Base-by-base conservation (phyloP, 495 filamentous ascomycete genomes). In the Penicillium crystallinum region DNA sequence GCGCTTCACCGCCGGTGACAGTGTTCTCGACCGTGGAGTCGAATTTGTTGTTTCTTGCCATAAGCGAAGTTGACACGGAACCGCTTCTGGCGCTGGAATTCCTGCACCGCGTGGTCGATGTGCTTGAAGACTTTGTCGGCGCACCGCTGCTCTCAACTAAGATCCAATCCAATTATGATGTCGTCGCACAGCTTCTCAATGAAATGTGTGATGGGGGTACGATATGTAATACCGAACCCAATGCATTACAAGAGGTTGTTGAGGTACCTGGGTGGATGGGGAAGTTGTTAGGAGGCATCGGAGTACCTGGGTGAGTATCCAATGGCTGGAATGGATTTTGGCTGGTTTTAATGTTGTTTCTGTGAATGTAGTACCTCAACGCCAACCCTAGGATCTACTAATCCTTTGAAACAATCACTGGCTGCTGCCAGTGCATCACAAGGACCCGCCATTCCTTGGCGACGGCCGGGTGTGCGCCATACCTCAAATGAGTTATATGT, bases 401-500 rank as follows among this genome's bases (percentile, higher is more conserved):
- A 74, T 50, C 59, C 71, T 15, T 59, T 80, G 36, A 76, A 77
- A 49, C 76, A 76, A 53, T 75, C 71, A 45, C 63, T 76, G 42
- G 59, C 74, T 0, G 60, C 69, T 25, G 58, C 72, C 29, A 70
- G 65, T 30, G 66, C 66, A 35, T 57, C 65, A 12, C 70, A 67
- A 35, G 77, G 77, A 36, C 78, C 76, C 41, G 76, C 84, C 10
- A 85, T 88, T 46, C 91, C 91, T 6, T 99, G 93, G 93, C 82
- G 93, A 40, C 80, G 90, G 27, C 80, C 90, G 31, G 95, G 93
- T 61, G 93, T 99, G 49, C 83, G 90, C 8, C 95, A 99, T 67
- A 97, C 91, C 6, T 92, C 87, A 42, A 97, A 97, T 69, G 92
- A 97, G 68, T 81, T 99, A 30, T 97, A 99, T 67, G 93, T 96